Base-by-base conservation (phyloP, 192 early-diverging fungal genomes). In the Podila minutissima region DNA sequence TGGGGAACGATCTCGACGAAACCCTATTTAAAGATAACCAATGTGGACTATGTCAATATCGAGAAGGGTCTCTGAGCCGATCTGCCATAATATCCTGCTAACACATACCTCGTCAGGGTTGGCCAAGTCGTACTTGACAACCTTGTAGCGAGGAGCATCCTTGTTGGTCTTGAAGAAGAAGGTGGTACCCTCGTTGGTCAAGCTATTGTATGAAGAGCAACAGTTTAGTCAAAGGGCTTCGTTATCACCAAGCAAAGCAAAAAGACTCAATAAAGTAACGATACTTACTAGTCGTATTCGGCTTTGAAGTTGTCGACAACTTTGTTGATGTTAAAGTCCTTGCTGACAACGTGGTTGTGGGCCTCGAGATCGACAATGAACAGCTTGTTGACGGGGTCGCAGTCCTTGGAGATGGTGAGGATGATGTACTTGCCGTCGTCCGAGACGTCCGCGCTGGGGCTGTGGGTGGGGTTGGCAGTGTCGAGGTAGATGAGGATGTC, bases 1-100 rank as follows among this genome's bases (percentile, higher is more conserved):
- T 94, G 82, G 9, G 90, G 82, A 31, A 94, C 75, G 11, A 94
- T 64, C n/a, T 92, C 89, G 5, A 69, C 69, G 68, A 93, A 94
- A 7, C 85, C 90, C 77, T 84, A 17, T 50, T 50, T 33, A 26
- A 13, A 22, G 17, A 46, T 24, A 31, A 19, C 9, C 19, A 59
- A 29, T 26, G 24, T 3, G 35, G 33, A 17, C 3, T 22, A 64
- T 11, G 48, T 32, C 10, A 24, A 41, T 31, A 35, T 24, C 53
- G 28, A 58, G 22, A 20, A 61, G 31, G 8, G 26, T 59, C 0
- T 75, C 2, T 12, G 20, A 1, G 32, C 29, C n/a, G 32, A 38
- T 28, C 11, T 38, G 4, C 10, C 19, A 46, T 7, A 55, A 55
- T 64, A 24, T 15, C 35, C 24, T 29, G 48, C 29, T 20, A 1